These are phyloP conservation scores for Trichoderma lentiforme DNA, from an alignment of 2,329 filamentous ascomycete species.

Conservation along the genomic window DNA sequence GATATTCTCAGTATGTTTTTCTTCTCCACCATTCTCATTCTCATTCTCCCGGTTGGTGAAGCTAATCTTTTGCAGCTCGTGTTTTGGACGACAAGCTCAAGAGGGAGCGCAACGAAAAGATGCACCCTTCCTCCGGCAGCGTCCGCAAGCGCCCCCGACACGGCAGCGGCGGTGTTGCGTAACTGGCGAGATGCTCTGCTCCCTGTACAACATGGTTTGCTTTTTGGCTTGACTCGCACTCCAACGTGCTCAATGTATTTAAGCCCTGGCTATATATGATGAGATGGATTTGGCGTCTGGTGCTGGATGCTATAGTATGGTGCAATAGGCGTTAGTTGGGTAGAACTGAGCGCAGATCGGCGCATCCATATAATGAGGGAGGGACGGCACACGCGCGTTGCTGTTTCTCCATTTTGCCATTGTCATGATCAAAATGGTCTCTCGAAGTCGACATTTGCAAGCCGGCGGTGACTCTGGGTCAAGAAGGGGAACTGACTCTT, in stretches of 20 bases:
- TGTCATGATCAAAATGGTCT: not conserved
- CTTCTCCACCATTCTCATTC: not conserved
- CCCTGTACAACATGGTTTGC: not conserved
- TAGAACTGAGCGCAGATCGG: not conserved
- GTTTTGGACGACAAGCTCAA: conserved; percentile 66
- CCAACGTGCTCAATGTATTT: not conserved
- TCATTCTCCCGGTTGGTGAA: not conserved
- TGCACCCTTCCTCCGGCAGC: conserved; percentile 49
- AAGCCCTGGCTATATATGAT: not conserved
- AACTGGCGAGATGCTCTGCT: not conserved
- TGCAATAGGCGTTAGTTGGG: not conserved
- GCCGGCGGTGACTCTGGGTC: not conserved
- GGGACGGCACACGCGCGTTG: not conserved
- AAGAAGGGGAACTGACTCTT: not conserved
- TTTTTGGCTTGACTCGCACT: not conserved
- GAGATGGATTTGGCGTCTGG: not conserved
- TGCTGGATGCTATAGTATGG: not conserved
- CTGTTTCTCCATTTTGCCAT: not conserved
- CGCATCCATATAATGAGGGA: not conserved
- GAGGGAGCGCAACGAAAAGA: conserved; percentile 58
- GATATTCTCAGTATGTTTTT: conserved; percentile 72
- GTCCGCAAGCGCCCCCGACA: conserved; percentile 56
- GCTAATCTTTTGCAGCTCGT: conserved; percentile 45
- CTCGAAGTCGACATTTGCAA: not conserved
- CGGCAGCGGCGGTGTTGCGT: conserved; percentile 37